phyloP scores from a whole-genome alignment of 495 filamentous ascomycete genomes.

The Aspergillus campestris region DNA sequence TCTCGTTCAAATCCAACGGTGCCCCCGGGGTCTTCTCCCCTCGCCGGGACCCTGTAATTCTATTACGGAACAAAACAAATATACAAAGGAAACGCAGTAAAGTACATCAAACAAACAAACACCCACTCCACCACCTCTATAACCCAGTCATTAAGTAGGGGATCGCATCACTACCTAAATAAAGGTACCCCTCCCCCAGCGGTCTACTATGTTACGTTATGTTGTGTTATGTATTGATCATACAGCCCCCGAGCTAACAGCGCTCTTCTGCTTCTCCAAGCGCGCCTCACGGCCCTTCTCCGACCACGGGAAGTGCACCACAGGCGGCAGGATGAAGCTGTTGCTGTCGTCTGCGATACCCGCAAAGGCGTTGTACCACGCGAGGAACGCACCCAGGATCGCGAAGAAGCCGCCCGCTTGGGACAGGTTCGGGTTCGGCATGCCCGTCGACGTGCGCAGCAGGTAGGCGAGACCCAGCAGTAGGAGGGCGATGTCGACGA shows the following conservation, averaged over 20 bases:
- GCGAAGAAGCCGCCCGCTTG: slow-evolving; percentile 77
- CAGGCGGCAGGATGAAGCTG: slow-evolving; percentile 85
- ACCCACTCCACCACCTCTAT: too few species aligned
- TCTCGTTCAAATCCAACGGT: too few species aligned
- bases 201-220: too few species aligned
- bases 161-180: too few species aligned
- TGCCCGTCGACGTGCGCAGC: slow-evolving; percentile 24
- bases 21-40: too few species aligned
- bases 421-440: slow-evolving; percentile 40
- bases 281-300: slow-evolving; percentile 58
- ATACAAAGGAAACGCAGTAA: too few species aligned
- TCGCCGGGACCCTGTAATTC: too few species aligned
- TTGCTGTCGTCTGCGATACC: slow-evolving; percentile 73
- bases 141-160: too few species aligned
- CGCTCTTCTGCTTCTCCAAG: background rate
- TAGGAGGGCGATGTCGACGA: slow-evolving; percentile 76
- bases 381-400: slow-evolving; percentile 70
- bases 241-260: background rate
- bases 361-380: slow-evolving; percentile 87
- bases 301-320: slow-evolving; percentile 89
- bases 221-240: too few species aligned
- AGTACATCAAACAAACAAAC: too few species aligned
- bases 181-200: too few species aligned
- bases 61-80: too few species aligned
- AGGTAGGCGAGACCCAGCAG: slow-evolving; percentile 64